Base-by-base conservation (phyloP, 148 eudicot species). In the Euryodendron excelsum region DNA sequence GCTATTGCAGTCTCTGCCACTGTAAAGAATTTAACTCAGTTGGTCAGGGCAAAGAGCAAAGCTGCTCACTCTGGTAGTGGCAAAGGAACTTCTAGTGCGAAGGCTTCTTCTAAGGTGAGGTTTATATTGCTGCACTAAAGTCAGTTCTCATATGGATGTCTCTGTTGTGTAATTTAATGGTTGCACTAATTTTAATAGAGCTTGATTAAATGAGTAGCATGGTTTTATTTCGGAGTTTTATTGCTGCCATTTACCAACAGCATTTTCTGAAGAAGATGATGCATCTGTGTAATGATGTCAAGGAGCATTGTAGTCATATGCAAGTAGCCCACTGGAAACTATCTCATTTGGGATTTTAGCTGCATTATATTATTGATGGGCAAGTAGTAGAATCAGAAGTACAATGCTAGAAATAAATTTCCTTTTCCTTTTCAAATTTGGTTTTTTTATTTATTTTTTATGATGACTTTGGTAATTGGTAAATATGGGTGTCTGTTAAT, bases 1-100 rank as follows among this genome's bases (percentile, higher is more conserved):
- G 97, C 94, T 70, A 89, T 96, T 84, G 99, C 99, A 65, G 98
- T 93, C 73, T 96, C 99, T 75, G 94, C 99, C 56, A 96, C 99
- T 48, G 72, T 93, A 70, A 96, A 96, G 86, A 96, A 93, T 83
- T 81, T 95, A 69, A 93, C 94, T 78, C 91, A 87, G 76, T 61
- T 90, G 86, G 63, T 93, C 25, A 87, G 96, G 83, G 84, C 86
- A 28, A 91, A 91, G 81, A 84, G 70, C 84, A 94, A 94, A 80
- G 84, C 73, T 66, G 34, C 81, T 59, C 86, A 75, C 33, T 69
- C 89, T 76, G 87, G 87, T 59, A 82, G 96, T 69, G 75, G 86
- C 61, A 95, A 90, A 84, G 97, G 94, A 87, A 69, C 87, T 77
- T 77, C 86, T 50, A 84, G 90, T 78, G 73, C 87, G 75, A 96